These are phyloP conservation scores for Ganoderma resinaceum DNA, from an alignment of 1,284 basidiomycete genomes.

Conservation along the genomic window DNA sequence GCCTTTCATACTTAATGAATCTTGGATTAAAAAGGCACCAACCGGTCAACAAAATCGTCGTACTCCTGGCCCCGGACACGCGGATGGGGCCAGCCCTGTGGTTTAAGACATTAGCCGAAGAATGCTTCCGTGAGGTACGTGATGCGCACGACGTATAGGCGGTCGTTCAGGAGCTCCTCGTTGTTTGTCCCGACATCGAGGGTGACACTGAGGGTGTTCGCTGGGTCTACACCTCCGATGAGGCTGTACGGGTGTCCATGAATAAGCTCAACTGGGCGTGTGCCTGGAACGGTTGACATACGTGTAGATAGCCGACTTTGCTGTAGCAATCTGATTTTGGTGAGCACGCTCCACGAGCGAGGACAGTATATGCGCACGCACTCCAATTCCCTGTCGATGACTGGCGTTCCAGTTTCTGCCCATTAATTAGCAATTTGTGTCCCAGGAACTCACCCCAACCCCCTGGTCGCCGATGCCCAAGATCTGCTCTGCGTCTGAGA, in stretches of 20 bases:
- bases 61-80: conserved; percentile 73
- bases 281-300: conserved; percentile 39
- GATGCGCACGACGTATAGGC: conserved; percentile 65
- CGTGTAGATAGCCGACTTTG: conserved; percentile 90
- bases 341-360: neutral
- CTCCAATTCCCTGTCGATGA: conserved; percentile 53
- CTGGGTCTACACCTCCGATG: conserved; percentile 84
- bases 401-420: neutral
- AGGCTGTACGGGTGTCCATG: conserved; percentile 50
- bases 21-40: conserved; percentile 21
- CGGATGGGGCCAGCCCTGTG: conserved; percentile 68
- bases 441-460: conserved; percentile 55
- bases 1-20: neutral
- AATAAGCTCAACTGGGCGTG: neutral
- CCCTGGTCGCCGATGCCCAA: conserved; percentile 84
- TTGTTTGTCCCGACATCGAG: conserved; percentile 87
- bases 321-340: conserved; percentile 73
- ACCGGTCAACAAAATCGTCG: conserved; percentile 75
- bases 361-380: conserved; percentile 34
- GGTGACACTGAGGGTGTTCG: conserved; percentile 66
- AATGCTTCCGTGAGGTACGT: neutral
- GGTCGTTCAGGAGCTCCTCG: conserved; percentile 64
- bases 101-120: conserved; percentile 1
- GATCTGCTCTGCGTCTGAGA: conserved; percentile 85
- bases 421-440: neutral